phyloP scores from a whole-genome alignment of 768 basidiomycete genomes.

The Piloderma croceum region DNA sequence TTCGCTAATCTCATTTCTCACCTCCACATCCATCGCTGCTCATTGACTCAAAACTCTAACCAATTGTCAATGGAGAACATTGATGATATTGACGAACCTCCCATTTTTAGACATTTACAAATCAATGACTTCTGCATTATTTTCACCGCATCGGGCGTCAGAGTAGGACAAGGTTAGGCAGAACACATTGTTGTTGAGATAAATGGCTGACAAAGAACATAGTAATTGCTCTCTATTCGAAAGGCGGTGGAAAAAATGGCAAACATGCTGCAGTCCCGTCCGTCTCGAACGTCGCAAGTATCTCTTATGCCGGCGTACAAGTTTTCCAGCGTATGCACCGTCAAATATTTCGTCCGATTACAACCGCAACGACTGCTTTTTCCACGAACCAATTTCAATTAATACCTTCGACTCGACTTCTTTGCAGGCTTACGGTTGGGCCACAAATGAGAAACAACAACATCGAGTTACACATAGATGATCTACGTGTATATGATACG shows the following conservation, averaged over 20 bases:
- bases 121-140: conserved; percentile 10
- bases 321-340: conserved; percentile 12
- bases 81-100: conserved; percentile 5
- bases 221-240: conserved; percentile 11
- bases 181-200: not conserved
- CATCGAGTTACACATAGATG: too few relatives aligned
- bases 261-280: conserved; percentile 13
- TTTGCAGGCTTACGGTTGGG: too few relatives aligned
- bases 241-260: conserved; percentile 14
- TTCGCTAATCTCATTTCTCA: too few relatives aligned
- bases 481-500: too few relatives aligned
- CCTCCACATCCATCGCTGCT: too few relatives aligned
- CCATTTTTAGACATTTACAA: conserved; percentile 2
- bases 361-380: conserved; percentile 7
- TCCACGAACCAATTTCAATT: conserved; percentile 13
- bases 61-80: too few relatives aligned
- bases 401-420: too few relatives aligned
- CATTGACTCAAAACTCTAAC: too few relatives aligned
- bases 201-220: not conserved
- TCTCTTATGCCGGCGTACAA: conserved; percentile 17
- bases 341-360: conserved; percentile 7
- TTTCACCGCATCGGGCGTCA: conserved; percentile 1
- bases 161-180: conserved; percentile 7
- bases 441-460: too few relatives aligned
- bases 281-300: conserved; percentile 8